Evolutionary conservation across 805 yeast species (phyloP).

Genomic region (Candida qinlingensis): DNA sequence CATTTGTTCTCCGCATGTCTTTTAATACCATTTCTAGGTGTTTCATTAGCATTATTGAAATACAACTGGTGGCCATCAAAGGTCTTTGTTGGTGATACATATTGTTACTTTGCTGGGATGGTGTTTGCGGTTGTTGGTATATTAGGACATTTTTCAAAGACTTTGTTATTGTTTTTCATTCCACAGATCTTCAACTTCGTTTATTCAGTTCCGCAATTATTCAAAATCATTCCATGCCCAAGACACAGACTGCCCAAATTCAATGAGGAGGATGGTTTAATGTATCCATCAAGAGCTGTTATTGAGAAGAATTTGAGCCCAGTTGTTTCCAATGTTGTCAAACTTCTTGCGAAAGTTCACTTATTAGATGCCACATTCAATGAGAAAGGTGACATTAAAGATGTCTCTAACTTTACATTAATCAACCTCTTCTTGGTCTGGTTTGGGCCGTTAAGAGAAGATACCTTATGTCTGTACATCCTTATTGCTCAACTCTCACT

Average conservation of each 20-base stretch:
- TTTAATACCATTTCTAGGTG: conserved; percentile 83
- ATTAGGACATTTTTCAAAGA: conserved; percentile 92
- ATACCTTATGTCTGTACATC: conserved; percentile 56
- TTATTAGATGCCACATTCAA: conserved; percentile 41
- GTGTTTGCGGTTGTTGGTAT: conserved; percentile 96
- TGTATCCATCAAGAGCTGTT: conserved; percentile 66
- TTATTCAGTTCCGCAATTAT: conserved; percentile 89
- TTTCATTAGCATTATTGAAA: conserved; percentile 66
- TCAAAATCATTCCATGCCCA: conserved; percentile 87
- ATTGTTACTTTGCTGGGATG: conserved; percentile 98
- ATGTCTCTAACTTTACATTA: conserved; percentile 63
- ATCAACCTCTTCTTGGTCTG: conserved; percentile 79
- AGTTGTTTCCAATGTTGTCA: conserved; percentile 34
- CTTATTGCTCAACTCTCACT: conserved; percentile 56
- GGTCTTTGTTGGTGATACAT: conserved; percentile 97
- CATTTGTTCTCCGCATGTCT: conserved; percentile 79
- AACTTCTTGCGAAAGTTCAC: conserved; percentile 40
- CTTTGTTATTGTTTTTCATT: conserved; percentile 74
- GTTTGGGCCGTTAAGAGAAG: conserved; percentile 90
- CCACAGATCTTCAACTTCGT: conserved; percentile 91
- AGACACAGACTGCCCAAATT: conserved; percentile 88
- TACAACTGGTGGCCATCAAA: conserved; percentile 88
- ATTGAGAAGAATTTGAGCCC: conserved; percentile 31
- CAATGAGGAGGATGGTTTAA: conserved; percentile 57
- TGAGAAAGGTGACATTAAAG: conserved; percentile 23